These are phyloP conservation scores for Nakaseomyces kungkrabaensis DNA, from an alignment of 1,139 yeast species.

Conservation along the genomic window DNA sequence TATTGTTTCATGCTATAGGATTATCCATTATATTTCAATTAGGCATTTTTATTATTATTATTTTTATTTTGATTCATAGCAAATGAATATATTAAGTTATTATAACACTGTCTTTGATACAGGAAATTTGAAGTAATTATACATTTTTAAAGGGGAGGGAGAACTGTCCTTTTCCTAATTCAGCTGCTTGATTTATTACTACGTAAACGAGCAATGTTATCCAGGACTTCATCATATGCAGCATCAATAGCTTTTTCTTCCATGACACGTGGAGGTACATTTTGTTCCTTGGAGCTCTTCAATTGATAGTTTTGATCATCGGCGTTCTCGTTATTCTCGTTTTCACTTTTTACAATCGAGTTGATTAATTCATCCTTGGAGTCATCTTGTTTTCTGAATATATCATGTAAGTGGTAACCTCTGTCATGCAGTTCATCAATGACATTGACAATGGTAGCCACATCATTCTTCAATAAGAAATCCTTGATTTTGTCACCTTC, in stretches of 20 bases:
- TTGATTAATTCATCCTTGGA: not conserved
- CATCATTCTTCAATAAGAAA: constrained; percentile 41
- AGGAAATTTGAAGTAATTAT: too few relatives aligned
- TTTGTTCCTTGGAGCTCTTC: not conserved
- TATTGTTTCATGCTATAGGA: not conserved
- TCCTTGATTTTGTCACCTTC: constrained; percentile 48
- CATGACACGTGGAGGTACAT: constrained; percentile 8
- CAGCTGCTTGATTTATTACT: constrained; percentile 5
- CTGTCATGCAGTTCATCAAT: constrained; percentile 41
- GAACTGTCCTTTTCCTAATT: not conserved
- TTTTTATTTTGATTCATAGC: too few relatives aligned
- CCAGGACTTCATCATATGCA: constrained; percentile 44
- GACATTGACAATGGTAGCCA: constrained; percentile 42
- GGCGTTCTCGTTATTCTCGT: not conserved
- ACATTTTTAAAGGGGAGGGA: too few relatives aligned
- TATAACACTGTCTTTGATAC: too few relatives aligned
- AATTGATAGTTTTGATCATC: not conserved
- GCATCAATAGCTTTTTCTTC: constrained; percentile 34
- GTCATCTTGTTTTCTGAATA: constrained; percentile 35
- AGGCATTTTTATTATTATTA: too few relatives aligned
- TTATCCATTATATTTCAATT: too few relatives aligned
- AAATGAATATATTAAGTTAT: too few relatives aligned
- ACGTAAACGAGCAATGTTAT: constrained; percentile 30
- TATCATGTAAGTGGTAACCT: constrained; percentile 43
- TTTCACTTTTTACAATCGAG: not conserved